Base-by-base conservation (phyloP, 2,329 filamentous ascomycete species). In the Endothia cerciana region DNA sequence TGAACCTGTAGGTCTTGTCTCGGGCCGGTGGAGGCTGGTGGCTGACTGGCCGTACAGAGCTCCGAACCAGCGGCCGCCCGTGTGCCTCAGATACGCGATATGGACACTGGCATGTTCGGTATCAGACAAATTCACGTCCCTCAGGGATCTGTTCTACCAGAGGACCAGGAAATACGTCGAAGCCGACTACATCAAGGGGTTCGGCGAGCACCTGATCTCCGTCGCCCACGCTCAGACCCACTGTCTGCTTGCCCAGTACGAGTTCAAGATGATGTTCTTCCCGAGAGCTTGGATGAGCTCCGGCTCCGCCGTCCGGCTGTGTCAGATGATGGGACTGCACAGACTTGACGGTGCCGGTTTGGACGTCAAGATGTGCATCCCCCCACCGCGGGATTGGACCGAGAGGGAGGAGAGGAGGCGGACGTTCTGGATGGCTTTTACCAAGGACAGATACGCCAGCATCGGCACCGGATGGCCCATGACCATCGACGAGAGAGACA, bases 191-290 rank as follows among this genome's bases (percentile, higher is more conserved):
- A 89, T 97, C 82, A 95, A 92, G 75, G 94, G 94, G 4, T 93
- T 94, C 71, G 95, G 95, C 62, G 94, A 98, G 77, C 85, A 89
- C 70, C 91, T 96, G 75, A 91, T 97, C 70, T 94, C 91, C 1
- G 83, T 97, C 38, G 89, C 90, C 19, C 92, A 97, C 76, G 91
- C 90, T 60, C 95, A 99, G 76, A 88, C 92, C 1, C 96, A 96
- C 84, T 82, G 89, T 33, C 81, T 98, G 25, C 83, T 96, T 58
- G 87, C 89, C 6, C 88, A 86, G 0, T 97, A 97, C 73, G 95
- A 99, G 77, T 98, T 97, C 82, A 97, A 94, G 79, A 91, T 92
- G 85, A 97, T 98, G 92, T 96, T 93, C 76, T 98, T 98, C 72
- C 94, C 95, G 1, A 84, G 95, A 70, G 95, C 95, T 0, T 98